A percentile compares a stretch with the other conserved stretches of the same genome.
phyloP scores from a whole-genome alignment of 2,329 filamentous ascomycete genomes.

The Fusarium solani-melongenae region DNA sequence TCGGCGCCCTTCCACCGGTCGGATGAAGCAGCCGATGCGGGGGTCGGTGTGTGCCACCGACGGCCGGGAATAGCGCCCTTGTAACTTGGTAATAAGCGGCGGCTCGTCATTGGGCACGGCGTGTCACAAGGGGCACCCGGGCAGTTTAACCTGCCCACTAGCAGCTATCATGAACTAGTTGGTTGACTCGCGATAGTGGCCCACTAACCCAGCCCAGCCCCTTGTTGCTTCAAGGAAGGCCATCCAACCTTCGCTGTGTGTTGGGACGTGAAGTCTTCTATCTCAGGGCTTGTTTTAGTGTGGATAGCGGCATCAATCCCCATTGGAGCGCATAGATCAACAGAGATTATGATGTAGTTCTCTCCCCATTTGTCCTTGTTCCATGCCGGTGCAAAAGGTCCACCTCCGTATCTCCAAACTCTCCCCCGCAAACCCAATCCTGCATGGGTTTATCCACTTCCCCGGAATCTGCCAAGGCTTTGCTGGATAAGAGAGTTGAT shows the following conservation, averaged over 20 bases:
- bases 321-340: conserved; percentile 3
- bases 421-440: conserved; percentile 7
- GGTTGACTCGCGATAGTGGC: conserved; percentile 3
- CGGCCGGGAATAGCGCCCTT: conserved; percentile 4
- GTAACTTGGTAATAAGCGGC: not conserved
- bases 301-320: not conserved
- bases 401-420: conserved; percentile 3
- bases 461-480: conserved; percentile 10
- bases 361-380: conserved; percentile 1
- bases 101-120: not conserved
- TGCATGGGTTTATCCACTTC: conserved; percentile 15
- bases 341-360: conserved; percentile 1
- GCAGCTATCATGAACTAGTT: not conserved
- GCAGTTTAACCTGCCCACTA: not conserved
- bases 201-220: not conserved
- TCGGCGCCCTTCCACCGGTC: not conserved
- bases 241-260: not conserved
- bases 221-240: not conserved
- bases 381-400: not conserved
- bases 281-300: not conserved
- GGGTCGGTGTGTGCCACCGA: conserved; percentile 6
- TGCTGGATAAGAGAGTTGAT: not conserved
- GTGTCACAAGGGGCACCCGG: not conserved
- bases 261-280: not conserved
- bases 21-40: conserved; percentile 5